Evolutionary conservation across 2,329 filamentous ascomycete genomes (phyloP).

Genomic region (Hysterium pulicare): DNA sequence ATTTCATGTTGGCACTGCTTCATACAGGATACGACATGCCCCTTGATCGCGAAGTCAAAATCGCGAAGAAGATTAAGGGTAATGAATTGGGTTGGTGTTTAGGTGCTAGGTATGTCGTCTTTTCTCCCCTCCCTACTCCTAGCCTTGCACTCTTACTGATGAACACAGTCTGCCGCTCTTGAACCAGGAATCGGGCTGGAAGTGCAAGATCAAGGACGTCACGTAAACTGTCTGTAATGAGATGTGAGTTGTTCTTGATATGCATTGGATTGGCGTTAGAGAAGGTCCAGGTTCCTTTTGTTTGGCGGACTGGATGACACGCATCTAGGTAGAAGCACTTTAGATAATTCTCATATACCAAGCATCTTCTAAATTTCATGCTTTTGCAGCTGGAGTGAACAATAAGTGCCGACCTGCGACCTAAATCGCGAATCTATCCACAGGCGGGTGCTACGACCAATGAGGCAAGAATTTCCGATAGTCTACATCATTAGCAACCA

Average conservation of each 20-base stretch:
- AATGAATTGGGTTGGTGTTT: constrained; percentile 98
- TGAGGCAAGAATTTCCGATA: too few species aligned
- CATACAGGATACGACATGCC: constrained; percentile 99
- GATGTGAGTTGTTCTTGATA: background rate
- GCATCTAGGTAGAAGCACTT: too few species aligned
- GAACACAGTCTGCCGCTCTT: constrained; percentile 72
- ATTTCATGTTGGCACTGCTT: constrained; percentile 89
- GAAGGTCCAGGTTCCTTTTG: too few species aligned
- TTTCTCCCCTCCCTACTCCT: constrained; percentile 3
- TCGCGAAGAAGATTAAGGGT: constrained; percentile 97
- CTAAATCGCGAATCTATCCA: too few species aligned
- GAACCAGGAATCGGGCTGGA: constrained; percentile 79
- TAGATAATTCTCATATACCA: too few species aligned
- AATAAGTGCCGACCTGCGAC: too few species aligned
- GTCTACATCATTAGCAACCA: too few species aligned
- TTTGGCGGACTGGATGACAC: too few species aligned
- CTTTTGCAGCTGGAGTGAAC: too few species aligned
- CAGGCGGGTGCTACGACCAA: too few species aligned
- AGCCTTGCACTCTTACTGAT: constrained; percentile 34
- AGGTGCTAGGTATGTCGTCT: constrained; percentile 74
- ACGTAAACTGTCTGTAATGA: constrained; percentile 5
- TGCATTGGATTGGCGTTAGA: constrained; percentile 4
- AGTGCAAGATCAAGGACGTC: constrained; percentile 79
- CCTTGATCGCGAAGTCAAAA: constrained; percentile 90
- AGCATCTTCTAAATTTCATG: too few species aligned